Conservation (phyloP, 148 eudicot genomes). For the Euryodendron excelsum region DNA sequence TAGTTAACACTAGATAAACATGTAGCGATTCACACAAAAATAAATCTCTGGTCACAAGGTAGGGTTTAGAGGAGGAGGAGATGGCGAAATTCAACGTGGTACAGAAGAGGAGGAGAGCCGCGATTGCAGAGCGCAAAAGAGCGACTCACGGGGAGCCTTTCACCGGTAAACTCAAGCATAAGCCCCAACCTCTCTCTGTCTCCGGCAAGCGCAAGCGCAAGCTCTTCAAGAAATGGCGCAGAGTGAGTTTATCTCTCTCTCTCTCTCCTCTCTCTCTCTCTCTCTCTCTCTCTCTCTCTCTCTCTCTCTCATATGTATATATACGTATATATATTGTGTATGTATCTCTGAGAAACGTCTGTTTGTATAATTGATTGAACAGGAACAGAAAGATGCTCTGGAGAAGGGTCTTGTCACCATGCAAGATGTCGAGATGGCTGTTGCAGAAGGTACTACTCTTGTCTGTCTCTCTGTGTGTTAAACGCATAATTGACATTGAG, state of each 20-base stretch:
- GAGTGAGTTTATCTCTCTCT: slow-evolving; percentile 37
- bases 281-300: too few species aligned
- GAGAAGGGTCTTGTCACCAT: slow-evolving; percentile 69
- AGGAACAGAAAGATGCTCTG: slow-evolving; percentile 83
- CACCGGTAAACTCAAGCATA: slow-evolving; percentile 59
- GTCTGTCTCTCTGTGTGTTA: too few species aligned
- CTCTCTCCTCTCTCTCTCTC: neutral
- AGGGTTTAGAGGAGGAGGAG: too few species aligned
- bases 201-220: slow-evolving; percentile 94
- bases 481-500: too few species aligned
- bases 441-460: slow-evolving; percentile 46
- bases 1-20: too few species aligned
- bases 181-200: slow-evolving; percentile 44
- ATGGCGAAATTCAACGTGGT: too few species aligned
- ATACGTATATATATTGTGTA: too few species aligned
- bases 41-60: too few species aligned
- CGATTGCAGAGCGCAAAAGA: slow-evolving; percentile 49
- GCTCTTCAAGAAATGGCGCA: slow-evolving; percentile 81
- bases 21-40: too few species aligned
- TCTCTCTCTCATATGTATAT: too few species aligned
- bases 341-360: neutral
- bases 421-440: slow-evolving; percentile 75
- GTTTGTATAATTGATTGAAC: slow-evolving; percentile 9
- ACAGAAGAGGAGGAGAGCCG: slow-evolving; percentile 69
- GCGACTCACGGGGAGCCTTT: slow-evolving; percentile 61